A percentile compares a stretch with the other conserved stretches of the same genome.
Evolutionary conservation across 371 early-diverging fungal genomes (phyloP).

Genomic region (Syncephalastrum monosporum): DNA sequence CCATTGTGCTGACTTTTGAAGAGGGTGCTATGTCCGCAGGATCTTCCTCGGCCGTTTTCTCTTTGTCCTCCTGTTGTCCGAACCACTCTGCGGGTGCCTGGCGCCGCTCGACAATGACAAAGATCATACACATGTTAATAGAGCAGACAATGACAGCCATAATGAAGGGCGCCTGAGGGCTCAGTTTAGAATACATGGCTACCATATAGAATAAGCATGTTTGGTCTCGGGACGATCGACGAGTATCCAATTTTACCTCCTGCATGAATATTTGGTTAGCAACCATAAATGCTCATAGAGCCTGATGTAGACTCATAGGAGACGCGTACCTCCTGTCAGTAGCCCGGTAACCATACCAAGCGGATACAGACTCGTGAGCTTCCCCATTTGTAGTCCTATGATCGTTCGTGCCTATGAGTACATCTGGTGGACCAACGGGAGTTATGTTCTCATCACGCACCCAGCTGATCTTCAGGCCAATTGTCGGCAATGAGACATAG

Average conservation of each 20-base stretch:
- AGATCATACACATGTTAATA: conserved; percentile 53
- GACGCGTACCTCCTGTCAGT: conserved; percentile 55
- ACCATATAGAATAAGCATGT: neutral
- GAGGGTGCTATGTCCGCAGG: neutral
- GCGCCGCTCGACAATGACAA: conserved; percentile 50
- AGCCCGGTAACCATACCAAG: conserved; percentile 66
- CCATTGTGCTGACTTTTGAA: conserved; percentile 12
- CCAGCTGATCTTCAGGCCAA: conserved; percentile 54
- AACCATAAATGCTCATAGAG: too few species aligned
- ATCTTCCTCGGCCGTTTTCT: conserved; percentile 5
- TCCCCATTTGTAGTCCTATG: conserved; percentile 57
- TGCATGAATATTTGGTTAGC: too few species aligned
- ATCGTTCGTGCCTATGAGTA: too few species aligned
- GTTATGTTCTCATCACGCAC: conserved; percentile 13
- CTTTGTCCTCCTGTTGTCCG: conserved; percentile 2
- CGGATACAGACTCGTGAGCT: conserved; percentile 59
- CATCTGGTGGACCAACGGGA: too few species aligned
- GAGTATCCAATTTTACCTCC: too few species aligned
- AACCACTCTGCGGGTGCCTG: conserved; percentile 45
- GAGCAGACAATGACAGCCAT: conserved; percentile 64
- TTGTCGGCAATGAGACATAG: conserved; percentile 63
- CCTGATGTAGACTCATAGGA: too few species aligned
- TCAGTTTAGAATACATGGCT: conserved; percentile 60
- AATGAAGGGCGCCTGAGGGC: conserved; percentile 69
- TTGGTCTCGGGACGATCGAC: too few species aligned